Evolutionary conservation across 2,329 filamentous ascomycete species (phyloP), one percentile per base, ranked within the genome.

Genomic region (Macroventuria anomochaeta): DNA sequence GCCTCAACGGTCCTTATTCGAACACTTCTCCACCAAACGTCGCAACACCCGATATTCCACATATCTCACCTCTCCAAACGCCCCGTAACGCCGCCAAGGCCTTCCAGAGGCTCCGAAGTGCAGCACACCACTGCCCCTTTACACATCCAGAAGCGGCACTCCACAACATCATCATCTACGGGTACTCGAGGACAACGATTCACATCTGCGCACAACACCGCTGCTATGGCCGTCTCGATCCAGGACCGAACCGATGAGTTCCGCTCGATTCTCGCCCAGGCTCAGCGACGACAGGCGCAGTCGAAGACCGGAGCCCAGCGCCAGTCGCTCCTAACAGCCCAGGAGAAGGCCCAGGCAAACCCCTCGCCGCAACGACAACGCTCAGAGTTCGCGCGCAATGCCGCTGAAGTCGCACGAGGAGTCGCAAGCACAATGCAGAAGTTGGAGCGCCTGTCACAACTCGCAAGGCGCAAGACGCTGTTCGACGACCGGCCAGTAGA

Each of bases 241-340:
- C 95, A 99, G 81, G 95, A 99, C 80, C 91, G 95, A 71, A 99
- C 95, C 53, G 84, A 87, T 71, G 95, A 99, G 82, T 99, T 99
- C 83, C 89, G 88, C 74, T 90, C 92, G 61, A 96, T 97, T 69
- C 85, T 97, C 58, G 82, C 85, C 38, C 91, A 96, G 73, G 90
- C 91, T 44, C 91, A 96, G 77, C 89, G 88, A 71, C 85, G 88
- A 60, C 87, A 95, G 69, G 86, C 87, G 26, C 83, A 88, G 10
- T 86, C 85, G 55, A 96, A 96, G 78, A 70, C 88, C 44, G 86
- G 90, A 67, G 83, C 89, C 26, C 90, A 96, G 76, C 85, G 90
- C 64, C 88, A 92, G 72, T 91, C 90, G 34, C 85, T 97, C 43
- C 82, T 96, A 55, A 87, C 84, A 39, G 86, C 90, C 65, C 81